These are phyloP conservation scores for Basidiobolus meristosporus DNA, from an alignment of 371 early-diverging fungal species.

Conservation along the genomic window DNA sequence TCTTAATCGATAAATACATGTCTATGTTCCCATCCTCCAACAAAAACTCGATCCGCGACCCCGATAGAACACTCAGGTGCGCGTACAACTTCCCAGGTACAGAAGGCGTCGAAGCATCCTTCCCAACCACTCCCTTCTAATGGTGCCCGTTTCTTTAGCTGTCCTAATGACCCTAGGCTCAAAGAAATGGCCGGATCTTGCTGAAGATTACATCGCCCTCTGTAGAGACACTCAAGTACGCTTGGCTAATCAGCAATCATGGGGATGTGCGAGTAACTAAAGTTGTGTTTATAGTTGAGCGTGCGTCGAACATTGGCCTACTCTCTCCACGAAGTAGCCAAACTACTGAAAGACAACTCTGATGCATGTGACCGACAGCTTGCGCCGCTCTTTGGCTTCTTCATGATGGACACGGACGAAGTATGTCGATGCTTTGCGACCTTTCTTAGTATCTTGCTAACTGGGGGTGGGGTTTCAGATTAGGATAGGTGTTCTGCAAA, in stretches of 20 bases:
- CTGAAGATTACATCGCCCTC: constrained; percentile 21
- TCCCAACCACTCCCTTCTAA: background rate
- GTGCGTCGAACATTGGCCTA: constrained; percentile 31
- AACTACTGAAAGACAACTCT: constrained; percentile 16
- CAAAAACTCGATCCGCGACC: constrained; percentile 8
- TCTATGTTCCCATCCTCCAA: too few species aligned
- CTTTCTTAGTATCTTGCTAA: too few species aligned
- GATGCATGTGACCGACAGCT: constrained; percentile 23
- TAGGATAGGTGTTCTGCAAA: constrained; percentile 26
- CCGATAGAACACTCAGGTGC: constrained; percentile 22
- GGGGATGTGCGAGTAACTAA: too few species aligned
- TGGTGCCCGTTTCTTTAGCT: constrained; percentile 5
- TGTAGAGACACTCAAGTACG: constrained; percentile 15
- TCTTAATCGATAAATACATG: too few species aligned
- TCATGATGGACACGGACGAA: constrained; percentile 28
- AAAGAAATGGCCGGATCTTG: constrained; percentile 26
- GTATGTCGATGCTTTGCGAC: constrained; percentile 4
- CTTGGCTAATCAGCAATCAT: too few species aligned
- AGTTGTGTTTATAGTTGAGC: constrained; percentile 16
- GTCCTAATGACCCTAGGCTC: constrained; percentile 25
- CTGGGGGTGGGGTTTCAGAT: too few species aligned
- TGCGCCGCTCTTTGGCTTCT: constrained; percentile 24
- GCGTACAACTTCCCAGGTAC: constrained; percentile 25
- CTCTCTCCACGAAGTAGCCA: constrained; percentile 29
- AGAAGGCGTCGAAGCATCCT: background rate